Percentiles rank a stretch among this genome's conserved stretches.
phyloP scores from a whole-genome alignment of 2,329 filamentous ascomycete genomes.

The Aplosporella prunicola region DNA sequence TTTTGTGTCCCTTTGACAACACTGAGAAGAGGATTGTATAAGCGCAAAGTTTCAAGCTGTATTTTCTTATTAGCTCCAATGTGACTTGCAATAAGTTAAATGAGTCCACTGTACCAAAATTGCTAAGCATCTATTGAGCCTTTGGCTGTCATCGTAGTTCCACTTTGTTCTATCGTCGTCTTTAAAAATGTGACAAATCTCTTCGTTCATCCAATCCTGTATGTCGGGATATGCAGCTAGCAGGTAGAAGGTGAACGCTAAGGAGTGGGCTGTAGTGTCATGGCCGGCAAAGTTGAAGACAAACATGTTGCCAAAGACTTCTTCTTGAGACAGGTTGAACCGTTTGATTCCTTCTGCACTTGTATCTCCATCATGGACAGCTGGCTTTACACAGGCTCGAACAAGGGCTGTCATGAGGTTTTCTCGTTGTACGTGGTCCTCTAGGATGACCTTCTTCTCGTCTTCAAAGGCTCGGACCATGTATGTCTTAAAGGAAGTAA shows the following conservation, averaged over 20 bases:
- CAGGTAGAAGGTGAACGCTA: constrained; percentile 35
- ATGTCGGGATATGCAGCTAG: constrained; percentile 37
- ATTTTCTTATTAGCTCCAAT: constrained; percentile 3
- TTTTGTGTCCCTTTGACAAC: constrained; percentile 22
- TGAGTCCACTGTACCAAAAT: constrained; percentile 16
- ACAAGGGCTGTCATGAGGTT: constrained; percentile 12
- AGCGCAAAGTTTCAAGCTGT: constrained; percentile 36
- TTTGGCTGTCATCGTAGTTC: constrained; percentile 32
- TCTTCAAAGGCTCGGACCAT: constrained; percentile 12
- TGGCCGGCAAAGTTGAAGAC: constrained; percentile 43
- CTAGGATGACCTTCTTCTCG: neutral
- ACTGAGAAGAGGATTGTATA: constrained; percentile 28
- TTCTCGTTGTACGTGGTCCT: neutral
- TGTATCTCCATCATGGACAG: too few species aligned
- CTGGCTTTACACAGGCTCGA: too few species aligned
- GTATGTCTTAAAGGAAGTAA: constrained; percentile 11
- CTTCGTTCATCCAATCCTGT: constrained; percentile 39
- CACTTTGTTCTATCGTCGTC: constrained; percentile 18
- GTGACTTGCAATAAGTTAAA: too few species aligned
- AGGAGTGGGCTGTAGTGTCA: constrained; percentile 41
- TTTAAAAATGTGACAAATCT: constrained; percentile 21
- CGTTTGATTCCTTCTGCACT: neutral
- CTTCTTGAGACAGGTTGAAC: constrained; percentile 16
- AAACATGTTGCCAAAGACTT: constrained; percentile 43
- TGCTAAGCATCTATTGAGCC: constrained; percentile 33